These are phyloP conservation scores for Hanseniaspora taiwanica DNA, from an alignment of 805 yeast genomes.

Conservation along the genomic window DNA sequence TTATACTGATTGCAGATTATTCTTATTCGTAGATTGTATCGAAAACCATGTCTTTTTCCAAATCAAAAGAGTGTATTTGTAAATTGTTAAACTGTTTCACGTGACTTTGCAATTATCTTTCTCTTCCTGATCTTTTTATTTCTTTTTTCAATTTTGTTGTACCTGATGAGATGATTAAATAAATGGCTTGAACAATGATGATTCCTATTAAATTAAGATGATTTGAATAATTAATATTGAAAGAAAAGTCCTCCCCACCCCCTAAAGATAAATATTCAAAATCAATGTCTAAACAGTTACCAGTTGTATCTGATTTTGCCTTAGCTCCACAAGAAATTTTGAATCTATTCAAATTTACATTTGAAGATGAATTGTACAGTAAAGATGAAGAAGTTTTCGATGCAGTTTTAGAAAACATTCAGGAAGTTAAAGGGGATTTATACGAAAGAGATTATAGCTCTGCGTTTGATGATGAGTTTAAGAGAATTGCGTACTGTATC, in stretches of 20 bases:
- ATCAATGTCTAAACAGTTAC: slow-evolving; percentile 8
- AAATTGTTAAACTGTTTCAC: no score
- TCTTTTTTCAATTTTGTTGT: no score
- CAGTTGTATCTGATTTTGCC: slow-evolving; percentile 13
- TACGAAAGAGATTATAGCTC: slow-evolving; percentile 54
- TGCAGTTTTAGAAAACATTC: slow-evolving; percentile 29
- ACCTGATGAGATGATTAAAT: no score
- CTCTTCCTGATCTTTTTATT: no score
- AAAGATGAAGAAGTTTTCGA: slow-evolving; percentile 8
- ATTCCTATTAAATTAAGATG: no score
- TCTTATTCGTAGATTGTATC: no score
- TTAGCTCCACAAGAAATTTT: slow-evolving; percentile 20
- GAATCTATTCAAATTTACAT: slow-evolving; percentile 19
- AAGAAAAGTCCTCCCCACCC: not conserved
- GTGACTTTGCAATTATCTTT: no score
- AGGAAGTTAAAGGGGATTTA: slow-evolving; percentile 54
- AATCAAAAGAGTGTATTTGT: no score
- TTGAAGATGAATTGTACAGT: slow-evolving; percentile 15
- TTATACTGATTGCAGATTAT: no score
- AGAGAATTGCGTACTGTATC: slow-evolving; percentile 63
- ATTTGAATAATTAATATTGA: no score
- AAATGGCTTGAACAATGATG: no score
- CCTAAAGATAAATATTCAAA: not conserved
- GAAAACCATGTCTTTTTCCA: no score
- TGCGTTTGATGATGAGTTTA: slow-evolving; percentile 53